These are phyloP conservation scores for Myriosclerotinia scirpicola DNA, from an alignment of 2,329 filamentous ascomycete genomes.

Conservation along the genomic window DNA sequence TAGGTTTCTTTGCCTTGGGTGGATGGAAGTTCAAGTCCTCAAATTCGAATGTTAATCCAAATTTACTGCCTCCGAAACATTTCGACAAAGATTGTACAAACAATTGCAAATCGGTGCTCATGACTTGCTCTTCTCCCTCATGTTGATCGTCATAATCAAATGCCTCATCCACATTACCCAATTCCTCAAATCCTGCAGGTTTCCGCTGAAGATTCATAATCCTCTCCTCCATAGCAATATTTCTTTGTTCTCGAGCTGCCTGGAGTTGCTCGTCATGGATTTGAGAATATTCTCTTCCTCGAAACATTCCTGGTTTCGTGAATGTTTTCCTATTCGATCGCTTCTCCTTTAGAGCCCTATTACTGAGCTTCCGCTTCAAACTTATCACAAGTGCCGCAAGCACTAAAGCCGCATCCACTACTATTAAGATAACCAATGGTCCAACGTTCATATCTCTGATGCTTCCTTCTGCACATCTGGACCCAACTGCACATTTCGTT, in stretches of 20 bases:
- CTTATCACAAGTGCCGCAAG: slow-evolving; percentile 36
- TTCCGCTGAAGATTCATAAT: slow-evolving; percentile 24
- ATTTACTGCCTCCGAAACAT: slow-evolving; percentile 51
- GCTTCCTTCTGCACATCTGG: slow-evolving; percentile 49
- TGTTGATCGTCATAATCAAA: slow-evolving; percentile 27
- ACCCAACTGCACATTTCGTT: slow-evolving; percentile 49
- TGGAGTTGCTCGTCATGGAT: slow-evolving; percentile 33
- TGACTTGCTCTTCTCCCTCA: slow-evolving; percentile 34
- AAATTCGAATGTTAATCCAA: slow-evolving; percentile 56
- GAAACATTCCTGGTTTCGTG: slow-evolving; percentile 33
- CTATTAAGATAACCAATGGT: slow-evolving; percentile 30
- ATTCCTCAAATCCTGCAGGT: slow-evolving; percentile 31
- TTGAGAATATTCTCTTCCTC: slow-evolving; percentile 37
- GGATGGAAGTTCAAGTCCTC: slow-evolving; percentile 51
- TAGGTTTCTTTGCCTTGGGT: slow-evolving; percentile 46
- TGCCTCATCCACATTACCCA: slow-evolving; percentile 22
- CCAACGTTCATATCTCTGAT: slow-evolving; percentile 41
- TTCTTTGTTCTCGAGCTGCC: slow-evolving; percentile 16
- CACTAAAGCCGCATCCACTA: slow-evolving; percentile 47
- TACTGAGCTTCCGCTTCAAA: slow-evolving; percentile 16
- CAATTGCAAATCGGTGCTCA: slow-evolving; percentile 45
- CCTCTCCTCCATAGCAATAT: slow-evolving; percentile 28
- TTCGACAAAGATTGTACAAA: slow-evolving; percentile 55
- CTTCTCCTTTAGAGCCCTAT: slow-evolving; percentile 24
- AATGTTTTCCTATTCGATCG: slow-evolving; percentile 30